Base-by-base conservation (phyloP, 148 eudicot species). In the Arctostaphylos glauca region DNA sequence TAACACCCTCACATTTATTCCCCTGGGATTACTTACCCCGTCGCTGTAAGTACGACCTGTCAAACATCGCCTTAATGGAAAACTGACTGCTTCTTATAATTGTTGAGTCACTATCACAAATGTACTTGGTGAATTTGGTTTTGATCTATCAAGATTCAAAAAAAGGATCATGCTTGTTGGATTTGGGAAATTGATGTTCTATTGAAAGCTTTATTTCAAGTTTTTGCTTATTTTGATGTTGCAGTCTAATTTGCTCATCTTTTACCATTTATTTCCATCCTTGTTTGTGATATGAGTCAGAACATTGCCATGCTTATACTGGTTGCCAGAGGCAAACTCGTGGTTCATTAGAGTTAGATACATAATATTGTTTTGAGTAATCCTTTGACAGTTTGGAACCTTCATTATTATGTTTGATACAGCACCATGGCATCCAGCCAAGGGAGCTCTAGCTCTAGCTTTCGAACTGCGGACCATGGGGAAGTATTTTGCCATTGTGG, bases 141-240 rank as follows among this genome's bases (percentile, higher is more conserved):
- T 68, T 71, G 49, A 80, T 68, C 49, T 71, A 66, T 71, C 52
- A 13, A 53, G 66, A 31, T 41, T 43, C 71, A 25, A 66, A 41
- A n/a, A 66, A 23, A 25, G 1, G 71, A 53, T 41, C 3, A 47
- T 21, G 15, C 2, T 58, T 53, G 71, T 66, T 44, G 56, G 53
- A 5, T 14, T 47, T 43, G 15, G 23, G 48, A 8, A 0, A n/a
- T 79, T 23, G 18, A 62, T 64, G 5, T 44, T 79, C 7, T 21
- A 38, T 64, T 64, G 56, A 58, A 62, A 58, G 49, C 41, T 46
- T 48, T 31, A 9, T 31, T 80, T 18, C 48, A 13, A 4, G 23
- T 55, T 10, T 67, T 49, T 47, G 21, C 46, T 67, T 49, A 4
- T 19, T 66, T 60, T 79, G 72, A 79, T 78, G 44, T 46, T 78